These are phyloP conservation scores for Verticillium alfalfae DNA, from an alignment of 2,329 filamentous ascomycete species.

Conservation along the genomic window DNA sequence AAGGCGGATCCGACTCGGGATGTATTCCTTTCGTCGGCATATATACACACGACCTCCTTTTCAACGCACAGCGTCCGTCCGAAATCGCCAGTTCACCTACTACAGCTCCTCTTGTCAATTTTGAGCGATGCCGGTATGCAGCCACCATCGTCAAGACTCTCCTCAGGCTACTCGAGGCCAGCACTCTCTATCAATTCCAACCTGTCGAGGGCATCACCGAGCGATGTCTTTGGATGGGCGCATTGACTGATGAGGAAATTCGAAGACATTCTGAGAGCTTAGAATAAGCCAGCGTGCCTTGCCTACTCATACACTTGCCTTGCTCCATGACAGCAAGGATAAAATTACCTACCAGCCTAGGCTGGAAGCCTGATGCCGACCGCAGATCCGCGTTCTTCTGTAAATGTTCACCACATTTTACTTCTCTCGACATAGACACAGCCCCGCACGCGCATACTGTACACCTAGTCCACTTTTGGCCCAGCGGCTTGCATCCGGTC, in stretches of 20 bases:
- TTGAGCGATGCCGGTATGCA: slow-evolving; percentile 72
- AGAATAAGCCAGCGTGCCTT: slow-evolving; percentile 26
- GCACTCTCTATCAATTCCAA: slow-evolving; percentile 66
- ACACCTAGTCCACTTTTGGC: slow-evolving; percentile 1
- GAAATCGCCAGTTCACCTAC: slow-evolving; percentile 64
- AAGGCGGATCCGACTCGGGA: slow-evolving; percentile 58
- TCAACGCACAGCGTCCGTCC: slow-evolving; percentile 73
- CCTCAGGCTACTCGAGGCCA: slow-evolving; percentile 72
- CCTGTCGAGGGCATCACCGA: slow-evolving; percentile 73
- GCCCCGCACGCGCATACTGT: slow-evolving; percentile 1
- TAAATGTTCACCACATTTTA: slow-evolving; percentile 5
- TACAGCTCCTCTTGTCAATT: slow-evolving; percentile 70
- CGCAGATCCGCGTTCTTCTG: neutral
- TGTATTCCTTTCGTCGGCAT: slow-evolving; percentile 82
- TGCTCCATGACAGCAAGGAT: neutral
- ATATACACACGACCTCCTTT: slow-evolving; percentile 79
- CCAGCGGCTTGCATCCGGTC: neutral
- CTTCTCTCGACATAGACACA: slow-evolving; percentile 2
- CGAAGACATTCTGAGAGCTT: slow-evolving; percentile 44
- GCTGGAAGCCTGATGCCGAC: neutral
- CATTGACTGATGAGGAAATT: slow-evolving; percentile 72
- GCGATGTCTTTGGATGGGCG: slow-evolving; percentile 80
- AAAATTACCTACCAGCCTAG: neutral
- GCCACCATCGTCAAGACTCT: slow-evolving; percentile 76
- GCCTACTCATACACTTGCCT: neutral